A percentile compares a stretch with the other conserved stretches of the same genome.
Evolutionary conservation across 768 basidiomycete species (phyloP).

Genomic region (Amanita exitialis): DNA sequence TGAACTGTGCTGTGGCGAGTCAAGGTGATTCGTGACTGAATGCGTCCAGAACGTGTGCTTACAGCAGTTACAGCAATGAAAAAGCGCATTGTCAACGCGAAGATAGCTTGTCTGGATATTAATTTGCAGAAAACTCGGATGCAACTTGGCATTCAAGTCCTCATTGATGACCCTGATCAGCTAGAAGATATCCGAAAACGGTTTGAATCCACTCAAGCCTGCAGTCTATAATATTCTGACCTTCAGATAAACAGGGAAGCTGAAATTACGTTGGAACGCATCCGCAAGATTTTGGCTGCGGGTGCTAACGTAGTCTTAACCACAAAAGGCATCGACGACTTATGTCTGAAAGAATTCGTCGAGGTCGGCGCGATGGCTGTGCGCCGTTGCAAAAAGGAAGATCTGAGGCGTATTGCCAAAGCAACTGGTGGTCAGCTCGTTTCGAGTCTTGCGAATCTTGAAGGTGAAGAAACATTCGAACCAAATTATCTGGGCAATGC

Average conservation of each 20-base stretch:
- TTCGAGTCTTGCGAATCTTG: slow-evolving; percentile 88
- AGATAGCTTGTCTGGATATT: slow-evolving; percentile 98
- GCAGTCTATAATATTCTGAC: not conserved
- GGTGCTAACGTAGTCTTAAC: slow-evolving; percentile 97
- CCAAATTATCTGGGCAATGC: slow-evolving; percentile 82
- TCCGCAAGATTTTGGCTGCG: slow-evolving; percentile 90
- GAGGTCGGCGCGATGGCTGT: slow-evolving; percentile 99
- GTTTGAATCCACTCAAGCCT: slow-evolving; percentile 27
- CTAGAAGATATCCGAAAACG: slow-evolving; percentile 93
- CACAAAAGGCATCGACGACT: slow-evolving; percentile 97
- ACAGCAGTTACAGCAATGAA: slow-evolving; percentile 73
- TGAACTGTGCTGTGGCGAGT: slow-evolving; percentile 97
- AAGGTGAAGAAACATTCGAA: slow-evolving; percentile 97
- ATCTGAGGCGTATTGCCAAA: slow-evolving; percentile 91
- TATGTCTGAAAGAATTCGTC: slow-evolving; percentile 97
- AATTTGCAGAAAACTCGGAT: slow-evolving; percentile 94
- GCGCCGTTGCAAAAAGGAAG: slow-evolving; percentile 94
- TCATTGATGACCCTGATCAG: slow-evolving; percentile 94
- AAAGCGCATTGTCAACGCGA: slow-evolving; percentile 83
- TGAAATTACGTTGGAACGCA: slow-evolving; percentile 91
- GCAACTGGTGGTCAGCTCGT: slow-evolving; percentile 94
- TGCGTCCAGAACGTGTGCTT: not conserved
- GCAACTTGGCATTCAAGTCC: slow-evolving; percentile 96
- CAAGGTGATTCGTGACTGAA: slow-evolving; percentile 53
- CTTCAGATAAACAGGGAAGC: slow-evolving; percentile 56